These are phyloP conservation scores for Kwoniella mangroviensis DNA, from an alignment of 768 basidiomycete species.

Conservation along the genomic window DNA sequence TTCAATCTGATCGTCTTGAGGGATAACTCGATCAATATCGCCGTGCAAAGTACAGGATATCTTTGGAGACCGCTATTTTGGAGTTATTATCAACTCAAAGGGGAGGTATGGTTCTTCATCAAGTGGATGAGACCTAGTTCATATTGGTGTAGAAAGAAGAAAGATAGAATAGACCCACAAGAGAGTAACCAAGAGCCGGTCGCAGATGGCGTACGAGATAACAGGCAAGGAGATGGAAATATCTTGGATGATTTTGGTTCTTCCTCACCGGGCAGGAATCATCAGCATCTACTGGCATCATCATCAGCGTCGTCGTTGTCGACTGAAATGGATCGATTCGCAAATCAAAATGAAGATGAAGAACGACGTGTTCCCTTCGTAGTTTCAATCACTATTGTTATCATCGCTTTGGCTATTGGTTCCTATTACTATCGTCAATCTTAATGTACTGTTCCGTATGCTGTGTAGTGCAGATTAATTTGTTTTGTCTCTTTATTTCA, in stretches of 20 bases:
- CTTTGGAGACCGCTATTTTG: slow-evolving; percentile 4
- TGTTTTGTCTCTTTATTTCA: background rate
- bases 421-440: background rate
- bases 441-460: background rate
- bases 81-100: slow-evolving; percentile 18
- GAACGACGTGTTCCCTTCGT: background rate
- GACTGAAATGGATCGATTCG: background rate
- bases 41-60: background rate
- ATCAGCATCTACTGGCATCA: background rate
- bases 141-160: slow-evolving; percentile 5
- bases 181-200: too few species aligned
- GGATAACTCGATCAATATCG: slow-evolving; percentile 13
- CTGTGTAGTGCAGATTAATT: background rate
- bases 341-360: background rate
- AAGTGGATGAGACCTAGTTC: slow-evolving; percentile 9
- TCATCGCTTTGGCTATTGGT: background rate
- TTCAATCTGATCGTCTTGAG: background rate
- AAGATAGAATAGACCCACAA: background rate
- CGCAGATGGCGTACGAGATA: too few species aligned
- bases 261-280: background rate
- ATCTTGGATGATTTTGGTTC: slow-evolving; percentile 5
- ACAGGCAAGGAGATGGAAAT: too few species aligned
- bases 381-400: background rate
- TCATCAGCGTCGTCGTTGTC: background rate
- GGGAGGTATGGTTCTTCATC: slow-evolving; percentile 14